Evolutionary conservation across 352 stramenopile genomes (phyloP), one percentile per base, ranked within the genome.

Genomic region (Phytophthora parvispora): DNA sequence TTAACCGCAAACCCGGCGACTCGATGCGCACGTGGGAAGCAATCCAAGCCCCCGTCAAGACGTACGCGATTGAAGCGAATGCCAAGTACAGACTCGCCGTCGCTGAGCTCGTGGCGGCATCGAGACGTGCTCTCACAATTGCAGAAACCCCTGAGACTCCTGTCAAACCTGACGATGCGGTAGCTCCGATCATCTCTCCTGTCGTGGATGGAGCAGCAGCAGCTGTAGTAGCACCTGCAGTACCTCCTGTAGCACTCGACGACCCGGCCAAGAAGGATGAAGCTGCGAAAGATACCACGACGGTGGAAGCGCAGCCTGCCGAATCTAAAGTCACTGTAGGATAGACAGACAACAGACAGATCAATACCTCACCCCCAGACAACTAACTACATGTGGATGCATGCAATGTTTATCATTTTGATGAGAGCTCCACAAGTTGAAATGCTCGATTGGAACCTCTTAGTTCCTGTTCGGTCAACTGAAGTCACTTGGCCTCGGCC

Each of bases 1-100:
- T 80, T 12, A 67, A 68, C 15, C 79, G 83, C 18, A 55, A 60
- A 6, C 22, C 67, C 10, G 83, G 80, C 13, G 72, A 87, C n/a
- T 62, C 32, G 15, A 90, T 91, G 86, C 76, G 81, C n/a, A 92
- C 86, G 27, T 93, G 86, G 86, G 83, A 93, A 62, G 83, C 83
- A 1, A 78, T 92, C 34, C 80, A 89, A 56, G 86, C 83, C 1
- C 83, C 82, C 2, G 77, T 93, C 25, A 93, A 90, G 64, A 87
- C 73, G 63, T 93, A 93, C 63, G 78, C 83, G 3, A 92, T 93
- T 42, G 86, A 92, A 36, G 75, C 75, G 18, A 93, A 93, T 42
- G 62, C 60, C 29, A 92, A 91, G 66, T 93, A 93, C 67, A 40
- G 75, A 47, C 68, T 90, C 1, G 84, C 84, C 0, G 77, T 86